Percentiles rank a stretch among this genome's conserved stretches.
Evolutionary conservation across 2,329 filamentous ascomycete genomes (phyloP).

Genomic region (Aspergillus sclerotialis): DNA sequence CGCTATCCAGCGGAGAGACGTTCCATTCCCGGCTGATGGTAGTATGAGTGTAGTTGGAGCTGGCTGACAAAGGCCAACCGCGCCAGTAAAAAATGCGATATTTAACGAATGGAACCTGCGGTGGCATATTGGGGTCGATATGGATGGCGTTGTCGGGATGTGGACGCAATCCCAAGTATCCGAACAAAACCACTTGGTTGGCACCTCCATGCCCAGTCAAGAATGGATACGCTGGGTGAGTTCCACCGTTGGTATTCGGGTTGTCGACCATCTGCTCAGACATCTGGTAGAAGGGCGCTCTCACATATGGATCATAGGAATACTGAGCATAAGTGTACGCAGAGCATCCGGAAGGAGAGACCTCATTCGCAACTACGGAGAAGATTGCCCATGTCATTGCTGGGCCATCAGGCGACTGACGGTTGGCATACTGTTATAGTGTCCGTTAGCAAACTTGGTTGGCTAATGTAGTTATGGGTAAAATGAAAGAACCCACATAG

Average conservation of each 20-base stretch:
- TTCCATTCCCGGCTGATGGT: slow-evolving; percentile 48
- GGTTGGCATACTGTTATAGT: slow-evolving; percentile 51
- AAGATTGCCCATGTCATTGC: slow-evolving; percentile 70
- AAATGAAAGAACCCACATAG: slow-evolving; percentile 40
- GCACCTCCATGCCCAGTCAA: slow-evolving; percentile 64
- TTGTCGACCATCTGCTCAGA: slow-evolving; percentile 63
- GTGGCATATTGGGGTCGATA: slow-evolving; percentile 58
- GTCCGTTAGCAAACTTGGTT: slow-evolving; percentile 2
- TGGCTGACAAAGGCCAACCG: slow-evolving; percentile 56
- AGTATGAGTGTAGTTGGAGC: slow-evolving; percentile 59
- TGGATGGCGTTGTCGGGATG: slow-evolving; percentile 52
- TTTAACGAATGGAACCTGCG: slow-evolving; percentile 54
- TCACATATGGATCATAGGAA: slow-evolving; percentile 56
- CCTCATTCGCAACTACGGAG: slow-evolving; percentile 58
- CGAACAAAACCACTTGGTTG: slow-evolving; percentile 60
- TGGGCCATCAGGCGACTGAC: slow-evolving; percentile 60
- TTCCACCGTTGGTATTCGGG: slow-evolving; percentile 54
- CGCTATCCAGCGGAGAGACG: slow-evolving; percentile 41
- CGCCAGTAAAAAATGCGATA: slow-evolving; percentile 62
- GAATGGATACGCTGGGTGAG: slow-evolving; percentile 64
- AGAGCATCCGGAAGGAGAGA: slow-evolving; percentile 61
- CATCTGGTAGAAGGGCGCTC: slow-evolving; percentile 63
- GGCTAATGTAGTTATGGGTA: background rate
- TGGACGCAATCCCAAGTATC: slow-evolving; percentile 59
- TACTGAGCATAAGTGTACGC: slow-evolving; percentile 62